Conservation (phyloP, 768 basidiomycete species). For the Bullera alba region DNA sequence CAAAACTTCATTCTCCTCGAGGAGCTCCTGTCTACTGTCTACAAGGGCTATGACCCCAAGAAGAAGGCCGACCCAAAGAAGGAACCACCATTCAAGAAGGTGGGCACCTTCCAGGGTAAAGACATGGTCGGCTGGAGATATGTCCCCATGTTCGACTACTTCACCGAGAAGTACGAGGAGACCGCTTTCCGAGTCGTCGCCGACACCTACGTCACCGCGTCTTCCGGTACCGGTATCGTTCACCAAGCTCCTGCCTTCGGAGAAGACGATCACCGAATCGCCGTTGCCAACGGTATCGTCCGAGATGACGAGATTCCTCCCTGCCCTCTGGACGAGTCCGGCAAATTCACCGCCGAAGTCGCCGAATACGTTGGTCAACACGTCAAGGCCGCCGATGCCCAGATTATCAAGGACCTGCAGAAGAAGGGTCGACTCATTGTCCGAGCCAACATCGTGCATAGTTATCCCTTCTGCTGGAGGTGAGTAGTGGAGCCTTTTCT, state of each 20-base stretch:
- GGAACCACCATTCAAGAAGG: slow-evolving; percentile 82
- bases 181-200: slow-evolving; percentile 80
- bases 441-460: slow-evolving; percentile 77
- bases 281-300: slow-evolving; percentile 75
- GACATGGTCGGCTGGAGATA: slow-evolving; percentile 98
- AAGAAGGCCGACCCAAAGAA: slow-evolving; percentile 71
- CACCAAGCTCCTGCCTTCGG: slow-evolving; percentile 98
- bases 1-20: slow-evolving; percentile 90
- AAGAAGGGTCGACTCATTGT: slow-evolving; percentile 78
- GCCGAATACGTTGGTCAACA: slow-evolving; percentile 79
- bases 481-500: slow-evolving; percentile 38
- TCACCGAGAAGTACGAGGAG: slow-evolving; percentile 87
- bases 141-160: slow-evolving; percentile 90
- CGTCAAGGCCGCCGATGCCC: slow-evolving; percentile 93
- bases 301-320: slow-evolving; percentile 86
- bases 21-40: slow-evolving; percentile 71
- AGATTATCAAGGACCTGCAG: slow-evolving; percentile 84
- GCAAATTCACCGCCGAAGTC: slow-evolving; percentile 80
- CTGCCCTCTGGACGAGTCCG: slow-evolving; percentile 86
- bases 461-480: slow-evolving; percentile 98
- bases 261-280: slow-evolving; percentile 95
- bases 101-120: slow-evolving; percentile 75
- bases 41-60: slow-evolving; percentile 55
- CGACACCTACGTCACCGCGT: slow-evolving; percentile 88
- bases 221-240: slow-evolving; percentile 94